Conservation (phyloP, 169 alveolate genomes). For the Perkinsus marinus region DNA sequence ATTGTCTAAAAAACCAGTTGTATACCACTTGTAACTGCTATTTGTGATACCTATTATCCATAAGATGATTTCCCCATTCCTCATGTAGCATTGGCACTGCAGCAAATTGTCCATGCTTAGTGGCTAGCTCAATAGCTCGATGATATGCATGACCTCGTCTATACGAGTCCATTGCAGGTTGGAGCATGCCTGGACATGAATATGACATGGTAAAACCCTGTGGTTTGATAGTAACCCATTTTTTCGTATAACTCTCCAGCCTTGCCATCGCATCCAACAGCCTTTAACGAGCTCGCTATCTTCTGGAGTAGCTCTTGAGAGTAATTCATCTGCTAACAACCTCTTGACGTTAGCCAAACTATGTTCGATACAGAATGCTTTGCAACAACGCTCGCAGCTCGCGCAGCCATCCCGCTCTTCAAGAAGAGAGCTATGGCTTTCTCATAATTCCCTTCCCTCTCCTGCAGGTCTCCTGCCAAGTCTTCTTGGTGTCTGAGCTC, state of each 20-base stretch:
- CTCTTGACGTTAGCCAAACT: too few species aligned
- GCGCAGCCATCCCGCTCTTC: conserved; percentile 79
- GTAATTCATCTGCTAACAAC: conserved; percentile 24
- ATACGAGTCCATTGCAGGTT: conserved; percentile 63
- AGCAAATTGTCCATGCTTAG: conserved; percentile 45
- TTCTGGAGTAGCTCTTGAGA: conserved; percentile 55
- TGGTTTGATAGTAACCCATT: conserved; percentile 29
- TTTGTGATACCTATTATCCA: neutral
- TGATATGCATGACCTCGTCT: conserved; percentile 25
- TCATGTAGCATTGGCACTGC: conserved; percentile 59
- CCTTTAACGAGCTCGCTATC: conserved; percentile 52
- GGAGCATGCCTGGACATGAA: conserved; percentile 27
- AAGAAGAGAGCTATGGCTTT: conserved; percentile 70
- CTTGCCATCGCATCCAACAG: conserved; percentile 66
- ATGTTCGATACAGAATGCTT: conserved; percentile 3
- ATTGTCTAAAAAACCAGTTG: conserved; percentile 21
- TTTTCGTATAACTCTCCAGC: conserved; percentile 81
- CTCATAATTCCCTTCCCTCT: conserved; percentile 67
- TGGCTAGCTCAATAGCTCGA: conserved; percentile 76
- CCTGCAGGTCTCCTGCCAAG: conserved; percentile 78
- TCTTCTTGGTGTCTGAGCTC: conserved; percentile 50
- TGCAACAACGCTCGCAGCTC: conserved; percentile 67
- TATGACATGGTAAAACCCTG: neutral
- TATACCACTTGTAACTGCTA: too few species aligned
- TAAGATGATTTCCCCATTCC: conserved; percentile 76